Percentiles rank a stretch among this genome's conserved stretches.
These are phyloP conservation scores for Candida ponderosae DNA, from an alignment of 805 yeast species.

Conservation along the genomic window DNA sequence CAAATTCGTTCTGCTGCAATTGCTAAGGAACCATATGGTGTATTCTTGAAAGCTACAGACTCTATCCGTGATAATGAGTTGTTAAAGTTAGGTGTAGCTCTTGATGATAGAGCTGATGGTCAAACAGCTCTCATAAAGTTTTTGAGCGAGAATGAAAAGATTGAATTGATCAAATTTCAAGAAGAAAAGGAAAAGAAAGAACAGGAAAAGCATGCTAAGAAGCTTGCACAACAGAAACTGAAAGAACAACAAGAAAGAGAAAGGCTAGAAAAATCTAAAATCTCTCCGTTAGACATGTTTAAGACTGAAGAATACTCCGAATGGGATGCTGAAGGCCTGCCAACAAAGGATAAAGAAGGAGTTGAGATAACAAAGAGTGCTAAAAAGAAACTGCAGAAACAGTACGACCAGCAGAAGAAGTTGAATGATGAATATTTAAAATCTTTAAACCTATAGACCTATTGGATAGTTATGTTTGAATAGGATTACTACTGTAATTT, in stretches of 20 bases:
- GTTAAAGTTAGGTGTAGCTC: constrained; percentile 66
- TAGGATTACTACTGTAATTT: too few relatives aligned
- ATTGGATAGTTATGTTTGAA: too few relatives aligned
- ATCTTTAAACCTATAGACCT: background rate
- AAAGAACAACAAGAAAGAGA: constrained; percentile 60
- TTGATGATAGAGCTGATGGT: constrained; percentile 81
- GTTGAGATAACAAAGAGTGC: constrained; percentile 81
- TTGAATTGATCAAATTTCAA: constrained; percentile 49
- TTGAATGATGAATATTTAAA: constrained; percentile 57
- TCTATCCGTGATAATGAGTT: constrained; percentile 63
- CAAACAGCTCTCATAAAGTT: constrained; percentile 80
- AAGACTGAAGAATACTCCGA: constrained; percentile 51
- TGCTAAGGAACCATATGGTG: constrained; percentile 38
- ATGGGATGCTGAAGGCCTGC: constrained; percentile 85
- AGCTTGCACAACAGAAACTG: constrained; percentile 44
- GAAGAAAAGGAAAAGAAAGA: constrained; percentile 48
- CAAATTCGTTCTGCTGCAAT: constrained; percentile 70
- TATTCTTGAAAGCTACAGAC: constrained; percentile 67
- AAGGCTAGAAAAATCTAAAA: constrained; percentile 55
- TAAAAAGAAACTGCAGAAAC: constrained; percentile 74
- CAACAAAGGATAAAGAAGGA: constrained; percentile 68
- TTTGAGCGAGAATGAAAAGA: constrained; percentile 59
- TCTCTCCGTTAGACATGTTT: constrained; percentile 70
- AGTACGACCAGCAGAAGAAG: constrained; percentile 73
- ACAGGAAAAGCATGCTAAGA: constrained; percentile 50